Conservation (phyloP, 169 alveolate species). For the Plasmodium gonderi region DNA sequence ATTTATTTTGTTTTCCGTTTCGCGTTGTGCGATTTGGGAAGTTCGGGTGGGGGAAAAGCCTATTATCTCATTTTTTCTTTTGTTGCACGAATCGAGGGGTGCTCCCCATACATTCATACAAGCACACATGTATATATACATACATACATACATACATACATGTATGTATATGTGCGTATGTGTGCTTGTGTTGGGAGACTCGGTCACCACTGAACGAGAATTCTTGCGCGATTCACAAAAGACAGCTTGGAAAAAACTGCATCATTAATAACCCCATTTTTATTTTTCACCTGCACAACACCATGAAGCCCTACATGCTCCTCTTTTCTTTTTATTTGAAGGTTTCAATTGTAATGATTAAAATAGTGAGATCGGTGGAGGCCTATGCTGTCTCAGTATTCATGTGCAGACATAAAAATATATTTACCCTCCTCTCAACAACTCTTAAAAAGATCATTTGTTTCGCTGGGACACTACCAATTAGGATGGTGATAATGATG, state of each 20-base stretch:
- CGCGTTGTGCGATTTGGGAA: not conserved
- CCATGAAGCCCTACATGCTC: not conserved
- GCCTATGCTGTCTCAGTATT: too few species aligned
- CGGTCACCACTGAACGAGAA: not conserved
- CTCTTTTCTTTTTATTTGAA: not conserved
- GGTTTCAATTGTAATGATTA: not conserved
- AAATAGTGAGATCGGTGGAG: not conserved
- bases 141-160: not conserved
- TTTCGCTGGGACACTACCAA: too few species aligned
- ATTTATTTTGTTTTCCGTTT: not conserved
- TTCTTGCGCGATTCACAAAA: not conserved
- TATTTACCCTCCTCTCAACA: too few species aligned
- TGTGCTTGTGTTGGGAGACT: not conserved
- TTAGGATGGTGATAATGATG: too few species aligned
- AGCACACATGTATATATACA: not conserved
- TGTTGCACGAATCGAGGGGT: too few species aligned
- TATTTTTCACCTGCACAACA: not conserved
- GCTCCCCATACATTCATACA: not conserved
- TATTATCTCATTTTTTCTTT: too few species aligned
- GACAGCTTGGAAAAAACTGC: not conserved
- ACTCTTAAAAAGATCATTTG: too few species aligned
- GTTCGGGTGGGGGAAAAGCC: too few species aligned
- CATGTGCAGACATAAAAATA: too few species aligned
- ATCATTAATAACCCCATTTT: not conserved
- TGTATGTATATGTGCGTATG: not conserved